Percentiles rank a stretch among this genome's conserved stretches.
These are phyloP conservation scores for Creolimax fragrantissima DNA, from an alignment of 78 protist genomes.

Conservation along the genomic window DNA sequence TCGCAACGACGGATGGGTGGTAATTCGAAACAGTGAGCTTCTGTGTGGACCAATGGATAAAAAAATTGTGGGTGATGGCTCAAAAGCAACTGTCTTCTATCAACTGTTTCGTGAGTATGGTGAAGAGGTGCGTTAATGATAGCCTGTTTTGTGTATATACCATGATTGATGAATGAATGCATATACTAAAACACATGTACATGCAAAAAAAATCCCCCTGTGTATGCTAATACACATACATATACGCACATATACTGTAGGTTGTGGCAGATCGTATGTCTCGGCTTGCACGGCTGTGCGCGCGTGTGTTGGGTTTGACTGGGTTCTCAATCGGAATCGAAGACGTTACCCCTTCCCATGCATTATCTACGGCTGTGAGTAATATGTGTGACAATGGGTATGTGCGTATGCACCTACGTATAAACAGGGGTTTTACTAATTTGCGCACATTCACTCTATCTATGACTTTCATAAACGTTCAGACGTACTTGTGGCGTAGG, in stretches of 20 bases:
- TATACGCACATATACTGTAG: not conserved
- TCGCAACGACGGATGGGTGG: slow-evolving; percentile 15
- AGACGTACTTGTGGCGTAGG: no score
- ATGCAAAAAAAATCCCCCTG: no score
- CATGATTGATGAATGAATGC: not conserved
- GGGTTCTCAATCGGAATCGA: slow-evolving; percentile 96
- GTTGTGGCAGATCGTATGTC: slow-evolving; percentile 78
- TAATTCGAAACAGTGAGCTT: slow-evolving; percentile 58
- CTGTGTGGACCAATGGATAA: slow-evolving; percentile 89
- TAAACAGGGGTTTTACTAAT: no score
- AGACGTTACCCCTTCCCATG: slow-evolving; percentile 82
- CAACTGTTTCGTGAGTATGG: slow-evolving; percentile 62
- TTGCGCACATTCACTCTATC: no score
- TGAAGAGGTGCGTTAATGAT: no score
- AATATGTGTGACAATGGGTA: not conserved
- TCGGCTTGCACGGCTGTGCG: slow-evolving; percentile 75
- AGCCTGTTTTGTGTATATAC: not conserved
- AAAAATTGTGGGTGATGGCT: slow-evolving; percentile 63
- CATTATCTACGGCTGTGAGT: slow-evolving; percentile 8
- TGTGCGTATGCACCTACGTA: not conserved
- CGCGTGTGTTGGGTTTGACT: slow-evolving; percentile 50
- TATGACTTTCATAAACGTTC: no score
- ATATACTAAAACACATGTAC: no score
- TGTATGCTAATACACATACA: not conserved
- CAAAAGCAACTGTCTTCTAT: slow-evolving; percentile 74